Conservation (phyloP, 192 early-diverging fungal species). For the Coemansia sp. region DNA sequence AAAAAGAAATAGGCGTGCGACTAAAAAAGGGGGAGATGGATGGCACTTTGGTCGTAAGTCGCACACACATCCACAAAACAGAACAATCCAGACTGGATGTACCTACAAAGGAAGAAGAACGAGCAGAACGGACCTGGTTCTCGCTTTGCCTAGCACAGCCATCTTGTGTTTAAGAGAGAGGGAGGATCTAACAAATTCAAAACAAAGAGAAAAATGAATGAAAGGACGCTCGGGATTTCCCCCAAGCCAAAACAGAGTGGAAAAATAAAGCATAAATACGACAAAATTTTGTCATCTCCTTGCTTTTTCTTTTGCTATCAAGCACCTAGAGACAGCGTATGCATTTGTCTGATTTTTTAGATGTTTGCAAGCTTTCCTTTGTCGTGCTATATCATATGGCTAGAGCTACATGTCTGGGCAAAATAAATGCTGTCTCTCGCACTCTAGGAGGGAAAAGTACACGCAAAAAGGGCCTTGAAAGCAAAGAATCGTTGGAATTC, state of each 20-base stretch:
- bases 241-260: not conserved
- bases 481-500: not conserved
- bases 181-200: not conserved
- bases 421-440: not conserved
- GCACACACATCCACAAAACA: conserved; percentile 3
- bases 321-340: not conserved
- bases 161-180: not conserved
- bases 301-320: not conserved
- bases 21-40: not conserved
- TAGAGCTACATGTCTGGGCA: not conserved
- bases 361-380: not conserved
- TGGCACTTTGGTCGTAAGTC: not conserved
- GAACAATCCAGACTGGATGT: not conserved
- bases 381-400: not conserved
- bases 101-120: not conserved
- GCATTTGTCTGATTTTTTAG: not conserved
- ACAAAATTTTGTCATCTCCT: not conserved
- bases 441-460: not conserved
- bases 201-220: not conserved
- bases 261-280: not conserved
- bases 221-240: not conserved
- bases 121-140: not conserved
- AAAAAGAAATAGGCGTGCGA: not conserved
- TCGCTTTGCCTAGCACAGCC: not conserved
- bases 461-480: not conserved